Evolutionary conservation across 371 early-diverging fungal genomes (phyloP).

Genomic region (Zancudomyces culisetae): DNA sequence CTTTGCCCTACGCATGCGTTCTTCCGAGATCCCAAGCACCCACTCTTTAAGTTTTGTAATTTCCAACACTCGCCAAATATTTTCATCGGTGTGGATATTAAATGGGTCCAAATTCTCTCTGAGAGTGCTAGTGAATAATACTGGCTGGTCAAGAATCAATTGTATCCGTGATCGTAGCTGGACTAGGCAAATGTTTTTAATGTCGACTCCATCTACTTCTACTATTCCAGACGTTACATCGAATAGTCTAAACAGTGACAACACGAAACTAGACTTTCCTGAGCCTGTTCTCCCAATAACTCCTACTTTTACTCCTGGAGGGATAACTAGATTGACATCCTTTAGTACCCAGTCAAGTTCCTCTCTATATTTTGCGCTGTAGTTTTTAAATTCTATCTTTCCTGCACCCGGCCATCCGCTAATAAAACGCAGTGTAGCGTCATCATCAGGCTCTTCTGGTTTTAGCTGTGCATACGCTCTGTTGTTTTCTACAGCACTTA

Average conservation of each 20-base stretch:
- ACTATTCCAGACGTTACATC: constrained; percentile 48
- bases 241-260: constrained; percentile 74
- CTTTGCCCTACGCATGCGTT: background rate
- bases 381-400: constrained; percentile 40
- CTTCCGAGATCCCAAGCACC: constrained; percentile 17
- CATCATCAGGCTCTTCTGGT: constrained; percentile 49
- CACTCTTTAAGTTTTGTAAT: constrained; percentile 5
- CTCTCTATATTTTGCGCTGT: constrained; percentile 39
- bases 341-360: constrained; percentile 46
- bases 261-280: constrained; percentile 72
- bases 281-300: constrained; percentile 84
- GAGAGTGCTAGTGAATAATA: constrained; percentile 63
- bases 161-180: constrained; percentile 55
- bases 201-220: constrained; percentile 65
- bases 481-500: constrained; percentile 69
- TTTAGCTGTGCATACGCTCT: constrained; percentile 66
- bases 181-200: constrained; percentile 42
- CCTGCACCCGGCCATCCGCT: constrained; percentile 37
- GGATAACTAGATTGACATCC: constrained; percentile 39
- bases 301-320: constrained; percentile 60
- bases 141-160: constrained; percentile 92
- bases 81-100: constrained; percentile 38
- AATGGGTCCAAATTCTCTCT: constrained; percentile 67
- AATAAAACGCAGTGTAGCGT: constrained; percentile 18
- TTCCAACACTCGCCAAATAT: constrained; percentile 58